phyloP scores from a whole-genome alignment of 2,329 filamentous ascomycete species.

The Cercospora janseana region DNA sequence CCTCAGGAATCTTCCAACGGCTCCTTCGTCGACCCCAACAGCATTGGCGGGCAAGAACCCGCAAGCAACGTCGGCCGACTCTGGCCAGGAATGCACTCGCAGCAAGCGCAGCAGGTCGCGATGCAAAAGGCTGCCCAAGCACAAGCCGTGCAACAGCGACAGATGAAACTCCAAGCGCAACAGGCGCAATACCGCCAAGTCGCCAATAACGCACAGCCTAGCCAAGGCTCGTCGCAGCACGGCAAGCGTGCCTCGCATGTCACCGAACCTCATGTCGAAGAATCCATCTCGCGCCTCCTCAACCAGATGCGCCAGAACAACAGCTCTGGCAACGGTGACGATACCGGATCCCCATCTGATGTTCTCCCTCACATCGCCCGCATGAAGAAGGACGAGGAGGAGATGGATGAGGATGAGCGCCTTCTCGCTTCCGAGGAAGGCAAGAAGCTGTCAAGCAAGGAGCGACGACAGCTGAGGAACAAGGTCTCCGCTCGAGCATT shows the following conservation, averaged over 20 bases:
- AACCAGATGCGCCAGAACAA: constrained; percentile 85
- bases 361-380: constrained; percentile 67
- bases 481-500: constrained; percentile 98
- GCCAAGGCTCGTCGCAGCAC: constrained; percentile 35
- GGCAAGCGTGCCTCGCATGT: constrained; percentile 47
- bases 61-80: constrained; percentile 63
- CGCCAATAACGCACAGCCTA: constrained; percentile 25
- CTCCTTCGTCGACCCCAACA: constrained; percentile 71
- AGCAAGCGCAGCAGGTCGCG: constrained; percentile 63
- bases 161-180: constrained; percentile 43
- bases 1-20: constrained; percentile 43
- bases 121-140: constrained; percentile 55
- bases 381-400: constrained; percentile 88
- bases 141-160: constrained; percentile 50
- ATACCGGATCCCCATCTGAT: constrained; percentile 47
- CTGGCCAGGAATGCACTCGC: constrained; percentile 92
- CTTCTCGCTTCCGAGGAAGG: constrained; percentile 94
- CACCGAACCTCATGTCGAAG: constrained; percentile 60
- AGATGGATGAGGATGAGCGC: constrained; percentile 97
- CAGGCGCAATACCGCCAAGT: constrained; percentile 41
- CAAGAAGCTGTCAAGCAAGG: constrained; percentile 98
- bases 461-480: constrained; percentile 94
- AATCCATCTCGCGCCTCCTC: constrained; percentile 88
- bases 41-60: constrained; percentile 61
- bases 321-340: constrained; percentile 47